Evolutionary conservation across 2,329 filamentous ascomycete species (phyloP), one percentile per base, ranked within the genome.

Genomic region (Sclerotinia minor): DNA sequence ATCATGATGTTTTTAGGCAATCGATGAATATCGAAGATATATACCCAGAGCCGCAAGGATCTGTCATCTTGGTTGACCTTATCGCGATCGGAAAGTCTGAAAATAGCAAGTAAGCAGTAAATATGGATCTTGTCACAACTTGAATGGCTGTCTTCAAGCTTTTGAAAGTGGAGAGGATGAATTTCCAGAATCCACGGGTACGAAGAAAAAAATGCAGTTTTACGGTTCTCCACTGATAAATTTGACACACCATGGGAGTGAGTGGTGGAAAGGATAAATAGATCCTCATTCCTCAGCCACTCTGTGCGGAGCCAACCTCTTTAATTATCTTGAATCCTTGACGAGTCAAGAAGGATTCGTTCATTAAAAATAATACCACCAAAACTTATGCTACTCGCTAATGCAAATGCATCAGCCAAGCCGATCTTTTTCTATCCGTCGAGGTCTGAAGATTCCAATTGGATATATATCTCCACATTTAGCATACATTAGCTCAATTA

Each of bases 321-420:
- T 47, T 35, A 15, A 44, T 59, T 65, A 29, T 41, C 13, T 50
- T 26, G 45, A 63, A 63, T 52, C 45, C 59, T 41, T 52, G 47
- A 26, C 35, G 19, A 45, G 38, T 54, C 9, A 21, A 53, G 26
- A 24, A 47, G 29, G n/a, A 49, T 54, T 35, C 29, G 6, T 45
- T 29, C 45, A 58, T 29, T 9, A 53, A 15, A 13, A 32, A 29
- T 24, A 21, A 50, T 53, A 11, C 35, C 38, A 47, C 41, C 44
- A 35, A 45, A 38, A 47, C 63, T 59, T 58, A 49, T 59, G 63
- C 52, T 53, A 52, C 41, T 45, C 52, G 63, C 63, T 65, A 65
- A 59, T 55, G 63, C 63, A 65, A 44, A 65, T 65, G 54, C 59
- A 59, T 44, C 63, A 58, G 52, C 52, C 52, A 58, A 65, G 63